Evolutionary conservation across 441 rosid species (phyloP).

Genomic region (Pelargonium myrrhifolium): DNA sequence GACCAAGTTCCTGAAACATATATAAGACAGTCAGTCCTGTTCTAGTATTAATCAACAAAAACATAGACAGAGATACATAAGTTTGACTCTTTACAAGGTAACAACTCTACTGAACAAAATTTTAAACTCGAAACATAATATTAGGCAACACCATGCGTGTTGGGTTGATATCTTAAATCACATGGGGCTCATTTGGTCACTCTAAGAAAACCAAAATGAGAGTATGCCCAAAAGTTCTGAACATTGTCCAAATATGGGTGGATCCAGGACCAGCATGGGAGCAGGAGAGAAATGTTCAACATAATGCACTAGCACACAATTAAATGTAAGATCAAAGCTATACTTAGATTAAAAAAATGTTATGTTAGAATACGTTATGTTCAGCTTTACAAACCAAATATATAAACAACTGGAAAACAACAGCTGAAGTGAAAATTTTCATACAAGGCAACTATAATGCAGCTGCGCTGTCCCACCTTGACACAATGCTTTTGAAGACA

Average conservation of each 20-base stretch:
- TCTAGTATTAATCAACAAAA: conserved; percentile 8
- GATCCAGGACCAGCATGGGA: neutral
- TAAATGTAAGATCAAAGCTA: no score
- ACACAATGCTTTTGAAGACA: neutral
- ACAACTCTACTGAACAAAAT: neutral
- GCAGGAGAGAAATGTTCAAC: neutral
- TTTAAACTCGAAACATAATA: neutral
- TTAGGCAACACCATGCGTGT: neutral
- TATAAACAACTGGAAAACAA: neutral
- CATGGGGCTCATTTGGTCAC: neutral
- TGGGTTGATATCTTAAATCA: neutral
- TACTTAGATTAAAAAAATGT: no score
- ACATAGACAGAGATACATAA: conserved; percentile 3
- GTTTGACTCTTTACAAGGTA: neutral
- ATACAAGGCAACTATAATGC: neutral
- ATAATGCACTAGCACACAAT: no score
- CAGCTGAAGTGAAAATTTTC: neutral
- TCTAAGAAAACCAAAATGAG: neutral
- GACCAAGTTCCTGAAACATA: conserved; percentile 69
- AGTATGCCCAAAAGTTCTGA: neutral
- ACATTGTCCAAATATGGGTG: neutral
- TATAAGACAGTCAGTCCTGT: conserved; percentile 11
- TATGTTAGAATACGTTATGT: no score
- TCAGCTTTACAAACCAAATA: neutral
- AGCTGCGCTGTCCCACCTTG: neutral